Base-by-base conservation (phyloP, 2,329 filamentous ascomycete genomes). In the Grosmannia huntii region DNA sequence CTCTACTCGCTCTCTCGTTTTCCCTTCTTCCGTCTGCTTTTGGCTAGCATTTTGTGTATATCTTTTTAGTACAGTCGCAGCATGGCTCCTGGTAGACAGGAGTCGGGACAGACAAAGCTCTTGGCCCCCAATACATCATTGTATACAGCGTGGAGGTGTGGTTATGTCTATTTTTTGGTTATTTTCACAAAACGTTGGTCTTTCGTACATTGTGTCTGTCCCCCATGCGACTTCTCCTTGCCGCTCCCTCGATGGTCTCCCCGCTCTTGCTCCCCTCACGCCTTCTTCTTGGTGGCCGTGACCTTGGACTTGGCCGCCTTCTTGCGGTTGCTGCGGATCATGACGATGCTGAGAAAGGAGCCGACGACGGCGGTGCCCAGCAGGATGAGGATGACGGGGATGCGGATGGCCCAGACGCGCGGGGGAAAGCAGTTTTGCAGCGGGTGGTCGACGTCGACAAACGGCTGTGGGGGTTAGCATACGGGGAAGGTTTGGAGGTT, bases 321-420 rank as follows among this genome's bases (percentile, higher is more conserved):
- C 84, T 97, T 97, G 72, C 87, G 82, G 79, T 96, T 96, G 80
- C 92, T 97, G 72, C 89, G 84, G 76, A 99, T 97, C 94, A 99
- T 99, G 69, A 99, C 92, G 69, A 96, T 85, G 67, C 88, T 87
- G 65, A 99, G 80, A 79, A 99, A 99, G 61, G 90, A 95, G 63
- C 94, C 94, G 61, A 99, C 92, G 60, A 99, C 90, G 60, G 94
- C 90, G 61, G 86, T 91, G 63, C 87, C 91, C 64, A 99, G 80
- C 53, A 99, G 84, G 63, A 96, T 86, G 65, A 99, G 85, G 71
- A 99, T 96, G 67, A 99, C 92, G 66, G 94, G 94, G 68, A 99
- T 94, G 72, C 94, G 91, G 71, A 99, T 96, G 61, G 94, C 94
- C 94, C 94, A 99, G 71, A 96, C 91, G 71, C 94, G 91, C 53